Base-by-base conservation (phyloP, 164 flowering plant genomes). In the Sextonia rubra region DNA sequence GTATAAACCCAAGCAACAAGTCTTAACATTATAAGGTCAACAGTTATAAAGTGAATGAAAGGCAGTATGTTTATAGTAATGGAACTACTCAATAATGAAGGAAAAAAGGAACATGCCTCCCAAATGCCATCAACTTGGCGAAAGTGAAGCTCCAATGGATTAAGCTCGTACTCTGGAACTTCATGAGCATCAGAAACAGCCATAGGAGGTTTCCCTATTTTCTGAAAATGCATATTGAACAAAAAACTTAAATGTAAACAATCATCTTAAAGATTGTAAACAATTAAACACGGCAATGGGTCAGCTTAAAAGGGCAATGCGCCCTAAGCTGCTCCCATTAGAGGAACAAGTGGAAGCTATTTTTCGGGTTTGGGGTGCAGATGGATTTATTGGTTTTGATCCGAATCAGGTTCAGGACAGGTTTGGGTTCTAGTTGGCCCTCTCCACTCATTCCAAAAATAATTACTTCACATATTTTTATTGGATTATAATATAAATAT, bases 101-200 rank as follows among this genome's bases (percentile, higher is more conserved):
- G 71, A 67, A 62, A 69, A n/a, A 75, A 56, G 5, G 74, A 73
- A 12, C 82, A 48, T 78, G 70, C 99, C 96, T 89, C 91, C 77
- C 94, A 72, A 71, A 90, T 88, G 70, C 93, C 98, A 84, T 93
- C 99, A 69, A 83, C 77, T 78, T 82, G 90, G 61, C 99, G 97
- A 76, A 95, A 72, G 64, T 90, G 98, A 79, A 93, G 90, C 77
- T 95, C 99, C 47, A 84, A 65, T 11, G 99, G 99, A 82, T 90
- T 93, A 73, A 95, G 97, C 83, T 95, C 99, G 63, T 95, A 95
- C 77, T 95, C 99, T 58, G 99, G 99, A 74, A 95, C 90, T 84
- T 95, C 97, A 63, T 87, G 86, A 76, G 97, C 92, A 82, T 93
- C 88, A 63, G 94, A 83, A 74, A 93, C 98, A 60, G 82, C 55